These are phyloP conservation scores for Naganishia sp. DNA, from an alignment of 1,284 basidiomycete species.

Conservation along the genomic window DNA sequence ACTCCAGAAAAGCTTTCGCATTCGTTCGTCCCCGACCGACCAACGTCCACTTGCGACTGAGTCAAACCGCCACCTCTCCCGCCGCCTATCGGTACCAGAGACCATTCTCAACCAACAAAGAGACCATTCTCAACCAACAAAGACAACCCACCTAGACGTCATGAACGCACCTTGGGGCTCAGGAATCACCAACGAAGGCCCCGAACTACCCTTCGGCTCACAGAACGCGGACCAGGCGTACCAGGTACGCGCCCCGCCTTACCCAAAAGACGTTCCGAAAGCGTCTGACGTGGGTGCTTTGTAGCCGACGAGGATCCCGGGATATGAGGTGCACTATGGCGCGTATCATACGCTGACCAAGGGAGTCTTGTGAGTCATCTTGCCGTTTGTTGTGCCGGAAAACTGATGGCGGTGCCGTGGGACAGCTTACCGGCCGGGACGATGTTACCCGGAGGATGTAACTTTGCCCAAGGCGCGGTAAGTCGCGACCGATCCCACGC, in stretches of 20 bases:
- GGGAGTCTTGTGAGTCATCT: slow-evolving; percentile 47
- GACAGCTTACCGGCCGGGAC: slow-evolving; percentile 48
- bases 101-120: neutral
- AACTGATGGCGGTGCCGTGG: neutral
- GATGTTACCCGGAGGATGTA: slow-evolving; percentile 45
- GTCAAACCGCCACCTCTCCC: no score
- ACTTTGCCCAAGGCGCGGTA: slow-evolving; percentile 48
- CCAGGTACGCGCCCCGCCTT: slow-evolving; percentile 15
- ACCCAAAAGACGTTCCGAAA: neutral
- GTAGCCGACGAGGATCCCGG: slow-evolving; percentile 33
- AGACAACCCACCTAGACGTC: neutral
- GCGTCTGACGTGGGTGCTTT: neutral
- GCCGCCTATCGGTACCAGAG: no score
- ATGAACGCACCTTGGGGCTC: slow-evolving; percentile 33
- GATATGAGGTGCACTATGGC: slow-evolving; percentile 34
- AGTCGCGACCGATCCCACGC: neutral
- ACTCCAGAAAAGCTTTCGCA: no score
- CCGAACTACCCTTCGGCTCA: slow-evolving; percentile 27
- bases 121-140: neutral
- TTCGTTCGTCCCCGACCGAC: no score
- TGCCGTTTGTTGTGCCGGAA: neutral
- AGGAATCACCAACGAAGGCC: slow-evolving; percentile 21
- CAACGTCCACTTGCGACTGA: no score
- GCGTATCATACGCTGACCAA: slow-evolving; percentile 41
- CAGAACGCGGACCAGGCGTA: slow-evolving; percentile 22